A percentile compares a stretch with the other conserved stretches of the same genome.
These are phyloP conservation scores for Calonectria honghensis DNA, from an alignment of 2,329 filamentous ascomycete genomes.

Conservation along the genomic window DNA sequence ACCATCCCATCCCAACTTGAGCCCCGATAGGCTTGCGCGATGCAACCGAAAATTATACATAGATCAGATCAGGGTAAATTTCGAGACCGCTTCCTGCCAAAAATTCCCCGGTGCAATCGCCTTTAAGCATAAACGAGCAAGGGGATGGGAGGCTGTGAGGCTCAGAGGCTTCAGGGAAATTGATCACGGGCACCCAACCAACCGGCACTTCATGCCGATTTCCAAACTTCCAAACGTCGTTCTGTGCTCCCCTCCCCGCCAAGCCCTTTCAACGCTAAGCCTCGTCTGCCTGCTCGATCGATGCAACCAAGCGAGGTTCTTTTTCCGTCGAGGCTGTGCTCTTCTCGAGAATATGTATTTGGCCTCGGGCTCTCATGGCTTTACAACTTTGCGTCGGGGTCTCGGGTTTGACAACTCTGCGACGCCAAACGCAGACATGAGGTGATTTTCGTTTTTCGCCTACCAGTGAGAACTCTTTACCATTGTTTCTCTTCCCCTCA, in stretches of 20 bases:
- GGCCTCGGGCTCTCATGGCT: background rate
- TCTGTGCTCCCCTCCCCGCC: background rate
- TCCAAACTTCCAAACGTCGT: background rate
- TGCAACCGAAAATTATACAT: conserved; percentile 18
- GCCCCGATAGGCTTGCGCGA: background rate
- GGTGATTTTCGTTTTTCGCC: background rate
- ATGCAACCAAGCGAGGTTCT: background rate
- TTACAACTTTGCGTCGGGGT: background rate
- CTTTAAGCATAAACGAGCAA: conserved; percentile 24
- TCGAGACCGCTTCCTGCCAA: background rate
- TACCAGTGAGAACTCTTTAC: background rate
- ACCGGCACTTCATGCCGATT: background rate
- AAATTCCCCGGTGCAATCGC: background rate
- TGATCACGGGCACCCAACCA: background rate
- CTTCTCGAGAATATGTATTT: background rate
- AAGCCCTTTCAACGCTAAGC: background rate
- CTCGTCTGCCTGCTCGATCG: background rate
- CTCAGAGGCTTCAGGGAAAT: background rate
- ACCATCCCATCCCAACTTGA: background rate
- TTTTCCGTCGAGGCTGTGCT: background rate
- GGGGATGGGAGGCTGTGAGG: background rate
- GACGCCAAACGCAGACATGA: background rate
- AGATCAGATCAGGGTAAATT: conserved; percentile 7
- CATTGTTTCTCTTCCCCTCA: background rate
- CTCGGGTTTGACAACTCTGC: background rate